Evolutionary conservation across 2,329 filamentous ascomycete species (phyloP), one percentile per base, ranked within the genome.

Genomic region (Colletotrichum sp.): DNA sequence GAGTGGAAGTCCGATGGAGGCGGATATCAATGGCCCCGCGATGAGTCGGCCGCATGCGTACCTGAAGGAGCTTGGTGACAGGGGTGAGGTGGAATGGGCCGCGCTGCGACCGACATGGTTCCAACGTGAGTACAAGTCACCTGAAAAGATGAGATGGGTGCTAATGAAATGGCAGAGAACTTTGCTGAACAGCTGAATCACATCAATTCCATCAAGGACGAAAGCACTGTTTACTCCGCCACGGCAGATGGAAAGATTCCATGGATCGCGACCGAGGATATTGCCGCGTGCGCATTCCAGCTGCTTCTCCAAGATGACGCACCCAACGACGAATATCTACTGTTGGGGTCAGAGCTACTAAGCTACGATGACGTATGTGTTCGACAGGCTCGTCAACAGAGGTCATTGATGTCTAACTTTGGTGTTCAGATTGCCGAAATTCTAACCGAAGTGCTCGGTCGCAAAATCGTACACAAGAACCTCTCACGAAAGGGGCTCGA

Each of bases 61-160:
- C 71, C 78, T 89, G 28, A 76, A 81, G 10, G 80, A 84, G 78
- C 81, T 86, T 3, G 85, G 84, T 15, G 78, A 80, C 18, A 62
- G 72, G 26, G 84, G 82, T 1, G 81, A 83, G 18, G 78, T 87
- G 1, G 86, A 86, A 68, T 89, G 85, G 82, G 83, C 83, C 7
- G 83, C 88, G 9, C 73, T 90, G 77, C 79, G 87, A 72, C 86
- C 88, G 6, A 87, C 85, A 18, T 90, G 88, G 87, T 90, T 90
- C 72, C 87, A 87, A 81, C 82, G 86, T 87, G 80, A 75, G 81
- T 79, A 30, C 62, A 13, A 16, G 62, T 21, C 32, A 21, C 2
- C 15, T 26, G 62, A 44, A 24, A 44, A 24, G 21, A 26, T n/a
- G 62, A 64, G 32, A 44, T 26, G 32, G 18, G n/a, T 28, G 52